Evolutionary conservation across 768 basidiomycete species (phyloP), one percentile per base, ranked within the genome.

Genomic region (Mycena haematopus): DNA sequence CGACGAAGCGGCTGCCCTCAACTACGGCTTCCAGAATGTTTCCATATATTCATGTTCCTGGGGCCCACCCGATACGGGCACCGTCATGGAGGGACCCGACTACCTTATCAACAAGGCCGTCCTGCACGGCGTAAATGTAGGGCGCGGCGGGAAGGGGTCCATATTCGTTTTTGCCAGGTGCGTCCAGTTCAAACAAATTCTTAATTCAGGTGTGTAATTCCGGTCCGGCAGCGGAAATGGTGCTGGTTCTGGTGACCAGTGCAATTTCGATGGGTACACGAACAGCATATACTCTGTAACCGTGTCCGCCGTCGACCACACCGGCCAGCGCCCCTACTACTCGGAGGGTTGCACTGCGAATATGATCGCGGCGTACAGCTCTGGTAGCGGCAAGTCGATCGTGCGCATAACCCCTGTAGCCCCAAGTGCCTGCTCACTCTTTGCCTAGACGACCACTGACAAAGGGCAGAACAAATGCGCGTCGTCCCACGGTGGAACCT

Each of bases 251-350:
- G 93, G 91, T 17, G 97, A 99, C 72, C 96, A 98, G 75, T 99
- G 97, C 81, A 99, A 99, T 74, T 99, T 99, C 72, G 97, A 99
- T 69, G 97, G 97, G 8, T 99, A 99, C 73, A 99, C 97, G 19
- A 99, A 99, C 74, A 93, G 91, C 70, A 96, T 99, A 60, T 98
- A 93, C 76, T 93, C 92, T 4, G 87, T 99, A 46, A 99, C 97
- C 0, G 94, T 99, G 29, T 89, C 95, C 22, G 93, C 97, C 0
- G 82, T 99, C 58, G 97, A 99, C 70, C 86, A 90, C 74, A 92
- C 92, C 70, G 96, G 95, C 17, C 76, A 94, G 33, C 97, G 97
- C 70, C 97, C 97, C 14, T 94, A 92, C 73, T 99, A 99, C 70
- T 98, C 96, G 5, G 97, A 99, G 75, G 79, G 93, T n/a, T 99